These are phyloP conservation scores for Globisporangium canariense DNA, from an alignment of 352 stramenopile species.

Conservation along the genomic window DNA sequence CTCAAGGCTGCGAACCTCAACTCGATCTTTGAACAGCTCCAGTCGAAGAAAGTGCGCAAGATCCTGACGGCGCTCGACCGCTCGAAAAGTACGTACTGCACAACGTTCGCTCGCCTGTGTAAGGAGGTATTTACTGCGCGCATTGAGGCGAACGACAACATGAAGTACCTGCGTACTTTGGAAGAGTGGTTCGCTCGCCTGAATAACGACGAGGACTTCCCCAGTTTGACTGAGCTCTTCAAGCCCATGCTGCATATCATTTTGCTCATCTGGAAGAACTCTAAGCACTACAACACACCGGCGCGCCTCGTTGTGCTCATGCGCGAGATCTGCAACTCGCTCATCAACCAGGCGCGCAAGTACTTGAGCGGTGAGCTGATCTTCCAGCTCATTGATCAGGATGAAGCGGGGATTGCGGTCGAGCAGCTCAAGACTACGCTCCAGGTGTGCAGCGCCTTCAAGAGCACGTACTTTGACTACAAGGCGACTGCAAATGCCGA, in stretches of 20 bases:
- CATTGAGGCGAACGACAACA: slow-evolving; percentile 98
- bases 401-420: slow-evolving; percentile 92
- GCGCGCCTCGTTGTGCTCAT: slow-evolving; percentile 96
- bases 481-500: slow-evolving; percentile 96
- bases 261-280: slow-evolving; percentile 99
- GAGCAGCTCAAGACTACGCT: slow-evolving; percentile 94
- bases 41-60: slow-evolving; percentile 92
- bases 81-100: slow-evolving; percentile 96
- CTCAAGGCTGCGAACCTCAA: slow-evolving; percentile 95
- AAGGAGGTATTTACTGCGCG: slow-evolving; percentile 97
- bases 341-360: slow-evolving; percentile 92
- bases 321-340: slow-evolving; percentile 97
- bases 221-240: slow-evolving; percentile 91
- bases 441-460: slow-evolving; percentile 95
- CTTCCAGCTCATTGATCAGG: slow-evolving; percentile 96
- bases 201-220: slow-evolving; percentile 95
- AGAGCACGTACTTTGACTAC: slow-evolving; percentile 98
- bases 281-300: slow-evolving; percentile 98
- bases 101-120: slow-evolving; percentile 94
- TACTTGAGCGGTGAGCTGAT: slow-evolving; percentile 95
- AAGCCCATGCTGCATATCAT: slow-evolving; percentile 99
- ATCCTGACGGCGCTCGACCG: slow-evolving; percentile 94
- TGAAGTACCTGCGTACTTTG: slow-evolving; percentile 96
- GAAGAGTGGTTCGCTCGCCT: slow-evolving; percentile 96
- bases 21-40: slow-evolving; percentile 93